Evolutionary conservation across 176 grass and related monocot genomes (phyloP).

Genomic region (Dactylis glomerata): DNA sequence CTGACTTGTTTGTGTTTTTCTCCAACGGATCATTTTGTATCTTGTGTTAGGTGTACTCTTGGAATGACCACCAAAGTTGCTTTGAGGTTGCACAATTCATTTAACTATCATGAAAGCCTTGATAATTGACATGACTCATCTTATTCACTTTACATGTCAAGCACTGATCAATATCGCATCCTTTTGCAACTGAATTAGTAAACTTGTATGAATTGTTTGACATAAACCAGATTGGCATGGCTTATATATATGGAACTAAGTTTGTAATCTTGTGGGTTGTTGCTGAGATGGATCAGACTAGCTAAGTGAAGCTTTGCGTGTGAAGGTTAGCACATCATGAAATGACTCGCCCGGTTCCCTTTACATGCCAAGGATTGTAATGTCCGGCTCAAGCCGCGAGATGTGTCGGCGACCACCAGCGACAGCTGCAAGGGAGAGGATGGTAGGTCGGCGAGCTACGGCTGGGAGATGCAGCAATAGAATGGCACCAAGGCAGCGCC

Average conservation of each 20-base stretch:
- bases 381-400: constrained; percentile 30
- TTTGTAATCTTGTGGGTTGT: too few species aligned
- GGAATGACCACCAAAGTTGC: neutral
- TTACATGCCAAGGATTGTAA: too few species aligned
- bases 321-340: too few species aligned
- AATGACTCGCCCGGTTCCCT: too few species aligned
- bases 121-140: neutral
- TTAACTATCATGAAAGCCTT: neutral
- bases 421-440: constrained; percentile 62
- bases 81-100: neutral
- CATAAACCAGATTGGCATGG: neutral
- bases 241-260: too few species aligned
- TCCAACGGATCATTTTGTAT: neutral
- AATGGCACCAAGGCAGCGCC: neutral
- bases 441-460: constrained; percentile 61
- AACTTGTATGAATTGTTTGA: neutral
- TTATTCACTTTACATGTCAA: neutral
- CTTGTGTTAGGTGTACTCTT: neutral
- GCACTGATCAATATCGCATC: neutral
- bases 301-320: too few species aligned
- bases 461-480: constrained; percentile 51
- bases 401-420: constrained; percentile 41
- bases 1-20: neutral
- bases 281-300: too few species aligned
- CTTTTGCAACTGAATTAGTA: neutral